Evolutionary conservation across 2,329 filamentous ascomycete species (phyloP).

Genomic region (Talaromyces islandicus): DNA sequence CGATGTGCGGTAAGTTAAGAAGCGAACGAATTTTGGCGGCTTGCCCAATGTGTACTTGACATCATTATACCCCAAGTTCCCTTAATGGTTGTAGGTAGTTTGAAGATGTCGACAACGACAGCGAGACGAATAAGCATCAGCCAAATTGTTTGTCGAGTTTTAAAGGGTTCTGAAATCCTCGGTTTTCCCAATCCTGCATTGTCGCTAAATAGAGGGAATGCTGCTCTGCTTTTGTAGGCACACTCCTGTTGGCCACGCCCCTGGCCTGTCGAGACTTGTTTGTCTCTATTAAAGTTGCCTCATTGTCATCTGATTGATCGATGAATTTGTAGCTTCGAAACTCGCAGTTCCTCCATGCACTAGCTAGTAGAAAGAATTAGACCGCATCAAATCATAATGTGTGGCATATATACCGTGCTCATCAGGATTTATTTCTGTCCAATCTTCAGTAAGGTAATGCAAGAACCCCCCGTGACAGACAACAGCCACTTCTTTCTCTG

Average conservation of each 20-base stretch:
- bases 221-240: constrained; percentile 9
- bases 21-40: background rate
- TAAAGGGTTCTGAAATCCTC: constrained; percentile 13
- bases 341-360: constrained; percentile 11
- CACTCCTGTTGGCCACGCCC: constrained; percentile 3
- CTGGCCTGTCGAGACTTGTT: constrained; percentile 8
- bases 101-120: background rate
- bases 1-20: background rate
- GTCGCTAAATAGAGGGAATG: constrained; percentile 7
- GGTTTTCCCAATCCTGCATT: constrained; percentile 12
- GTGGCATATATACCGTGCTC: constrained; percentile 12
- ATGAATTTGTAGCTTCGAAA: constrained; percentile 11
- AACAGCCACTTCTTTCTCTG: constrained; percentile 14
- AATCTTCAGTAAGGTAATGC: constrained; percentile 16
- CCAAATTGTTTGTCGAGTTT: constrained; percentile 8
- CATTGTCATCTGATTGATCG: constrained; percentile 4
- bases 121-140: background rate
- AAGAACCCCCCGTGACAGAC: constrained; percentile 15
- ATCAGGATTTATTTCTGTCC: constrained; percentile 10
- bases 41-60: too few species aligned
- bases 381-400: background rate
- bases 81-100: background rate
- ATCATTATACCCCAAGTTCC: too few species aligned
- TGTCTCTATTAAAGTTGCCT: constrained; percentile 11
- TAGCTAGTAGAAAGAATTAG: constrained; percentile 2